Conservation (phyloP, 306 rosid species). For the Sesbania bispinosa region DNA sequence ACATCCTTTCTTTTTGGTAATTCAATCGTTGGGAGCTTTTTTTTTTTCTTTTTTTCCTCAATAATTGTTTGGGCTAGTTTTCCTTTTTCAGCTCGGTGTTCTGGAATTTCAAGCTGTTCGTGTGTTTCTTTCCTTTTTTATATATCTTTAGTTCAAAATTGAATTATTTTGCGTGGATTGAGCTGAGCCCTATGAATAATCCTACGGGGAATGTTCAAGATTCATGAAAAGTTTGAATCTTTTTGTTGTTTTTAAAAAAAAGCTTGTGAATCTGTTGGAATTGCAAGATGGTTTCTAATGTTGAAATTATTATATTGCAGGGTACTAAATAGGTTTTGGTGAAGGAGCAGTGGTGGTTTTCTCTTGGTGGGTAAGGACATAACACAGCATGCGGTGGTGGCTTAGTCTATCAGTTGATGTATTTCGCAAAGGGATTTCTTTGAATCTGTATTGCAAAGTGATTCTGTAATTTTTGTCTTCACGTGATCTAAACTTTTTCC, state of each 20-base stretch:
- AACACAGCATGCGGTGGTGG: slow-evolving; percentile 88
- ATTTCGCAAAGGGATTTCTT: slow-evolving; percentile 71
- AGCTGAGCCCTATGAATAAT: not conserved
- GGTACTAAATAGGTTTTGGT: slow-evolving; percentile 5
- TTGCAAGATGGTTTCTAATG: not conserved
- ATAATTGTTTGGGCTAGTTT: not conserved
- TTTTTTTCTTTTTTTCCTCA: not conserved
- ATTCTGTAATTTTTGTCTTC: slow-evolving; percentile 64
- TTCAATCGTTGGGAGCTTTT: not conserved
- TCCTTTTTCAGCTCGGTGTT: not conserved
- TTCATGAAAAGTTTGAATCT: not conserved
- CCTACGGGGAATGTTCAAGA: not conserved
- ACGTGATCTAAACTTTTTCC: not conserved
- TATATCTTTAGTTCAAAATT: not conserved
- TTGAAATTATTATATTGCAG: slow-evolving; percentile 30
- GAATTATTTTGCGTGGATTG: not conserved
- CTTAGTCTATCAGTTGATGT: slow-evolving; percentile 70
- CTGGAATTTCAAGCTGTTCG: not conserved
- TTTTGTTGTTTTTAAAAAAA: not conserved
- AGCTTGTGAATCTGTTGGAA: not conserved
- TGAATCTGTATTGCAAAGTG: slow-evolving; percentile 86
- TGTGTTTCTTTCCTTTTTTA: too few relatives aligned
- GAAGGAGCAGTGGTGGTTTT: slow-evolving; percentile 28
- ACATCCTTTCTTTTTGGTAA: not conserved
- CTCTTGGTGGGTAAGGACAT: slow-evolving; percentile 35